Evolutionary conservation across 306 rosid genomes (phyloP).

Genomic region (Urtica urens): DNA sequence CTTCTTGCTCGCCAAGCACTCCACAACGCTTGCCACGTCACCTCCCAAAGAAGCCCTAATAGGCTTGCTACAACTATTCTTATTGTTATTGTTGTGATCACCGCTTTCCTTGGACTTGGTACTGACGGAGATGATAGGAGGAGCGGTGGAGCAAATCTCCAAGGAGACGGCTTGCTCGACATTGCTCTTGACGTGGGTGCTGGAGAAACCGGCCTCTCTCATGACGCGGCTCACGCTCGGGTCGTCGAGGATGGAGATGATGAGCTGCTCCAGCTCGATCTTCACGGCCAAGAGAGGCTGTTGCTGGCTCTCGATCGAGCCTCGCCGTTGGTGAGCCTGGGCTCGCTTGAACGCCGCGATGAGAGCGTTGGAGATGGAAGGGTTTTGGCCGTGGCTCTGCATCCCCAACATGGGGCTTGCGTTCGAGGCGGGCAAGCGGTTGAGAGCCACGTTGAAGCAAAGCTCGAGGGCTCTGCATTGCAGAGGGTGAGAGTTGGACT

Average conservation of each 20-base stretch:
- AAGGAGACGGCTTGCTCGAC: constrained; percentile 75
- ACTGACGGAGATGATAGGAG: constrained; percentile 17
- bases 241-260: constrained; percentile 80
- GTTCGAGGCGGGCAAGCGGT: constrained; percentile 73
- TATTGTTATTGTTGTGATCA: constrained; percentile 24
- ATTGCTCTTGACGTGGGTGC: constrained; percentile 79
- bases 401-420: constrained; percentile 58
- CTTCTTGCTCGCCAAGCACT: constrained; percentile 33
- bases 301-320: constrained; percentile 88
- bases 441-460: constrained; percentile 90
- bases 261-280: constrained; percentile 77
- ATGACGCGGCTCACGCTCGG: constrained; percentile 95
- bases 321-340: constrained; percentile 93
- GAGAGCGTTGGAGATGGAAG: constrained; percentile 89
- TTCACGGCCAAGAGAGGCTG: constrained; percentile 77
- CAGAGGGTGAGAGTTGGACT: constrained; percentile 90
- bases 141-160: constrained; percentile 43
- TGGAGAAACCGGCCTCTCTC: constrained; percentile 83
- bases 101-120: constrained; percentile 12
- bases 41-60: constrained; percentile 23
- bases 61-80: constrained; percentile 28
- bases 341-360: constrained; percentile 93
- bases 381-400: constrained; percentile 38
- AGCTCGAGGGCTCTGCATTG: constrained; percentile 97
- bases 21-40: constrained; percentile 48